Evolutionary conservation across 1,284 basidiomycete species (phyloP), one percentile per base, ranked within the genome.

Genomic region (Ustanciosporium gigantosporum): DNA sequence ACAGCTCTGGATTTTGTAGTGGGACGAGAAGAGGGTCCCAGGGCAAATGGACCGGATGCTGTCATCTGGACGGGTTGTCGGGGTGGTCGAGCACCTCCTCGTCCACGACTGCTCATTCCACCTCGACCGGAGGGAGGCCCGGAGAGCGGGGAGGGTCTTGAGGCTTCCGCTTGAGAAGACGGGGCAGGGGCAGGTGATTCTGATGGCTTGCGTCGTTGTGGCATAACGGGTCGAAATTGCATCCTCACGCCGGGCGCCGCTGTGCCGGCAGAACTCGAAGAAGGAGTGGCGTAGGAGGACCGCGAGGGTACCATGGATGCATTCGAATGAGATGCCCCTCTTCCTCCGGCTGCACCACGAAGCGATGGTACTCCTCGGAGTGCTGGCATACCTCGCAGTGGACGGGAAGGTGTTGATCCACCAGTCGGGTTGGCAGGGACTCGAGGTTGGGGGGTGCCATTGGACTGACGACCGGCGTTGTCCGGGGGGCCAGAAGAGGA

Each of bases 21-120:
- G 49, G 93, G 89, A 17, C 85, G 78, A 1, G 83, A 81, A 47
- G 56, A 53, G 4, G 90, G 88, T 36, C 92, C 85, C 36, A 85
- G 84, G 75, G 95, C 92, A 78, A 94, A 89, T 11, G 89, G 91
- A 5, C 88, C 88, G 14, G 91, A 91, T 23, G 88, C 92, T 13
- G 91, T 90, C 64, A 96, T 82, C 87, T 74, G 66, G 3, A 91
- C 89, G 55, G 44, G 37, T 23, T 61, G 52, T 8, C 64, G 52
- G 27, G 56, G 52, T 41, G 59, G 47, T 8, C 56, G 41, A 24
- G 49, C 46, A 31, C 69, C 29, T 44, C 69, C 65, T 29, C 65
- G 17, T 42, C 68, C 44, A 48, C 74, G 36, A 64, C 55, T 34
- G 39, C 60, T 24, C 22, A 52, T 44, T 35, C 59, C 23, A 29